These are phyloP conservation scores for Backusella morwellensis DNA, from an alignment of 192 early-diverging fungal genomes.

Conservation along the genomic window DNA sequence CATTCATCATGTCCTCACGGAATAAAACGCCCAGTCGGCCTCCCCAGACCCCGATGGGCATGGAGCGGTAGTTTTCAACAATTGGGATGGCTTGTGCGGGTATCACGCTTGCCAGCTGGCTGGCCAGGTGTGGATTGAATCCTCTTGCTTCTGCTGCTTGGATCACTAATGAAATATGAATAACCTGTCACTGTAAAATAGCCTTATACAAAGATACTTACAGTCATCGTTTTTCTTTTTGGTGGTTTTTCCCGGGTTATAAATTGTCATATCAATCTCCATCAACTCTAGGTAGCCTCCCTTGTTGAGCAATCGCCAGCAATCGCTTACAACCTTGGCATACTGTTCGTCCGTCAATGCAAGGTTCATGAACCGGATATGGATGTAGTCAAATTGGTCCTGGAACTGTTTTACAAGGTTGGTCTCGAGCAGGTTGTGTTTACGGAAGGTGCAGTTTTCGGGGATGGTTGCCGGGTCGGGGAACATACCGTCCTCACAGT, in stretches of 20 bases:
- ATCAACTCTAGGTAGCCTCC: conserved; percentile 35
- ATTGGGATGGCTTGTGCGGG: background rate
- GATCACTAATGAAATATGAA: conserved; percentile 8
- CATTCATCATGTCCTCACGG: conserved; percentile 19
- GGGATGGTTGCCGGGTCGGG: conserved; percentile 13
- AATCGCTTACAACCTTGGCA: conserved; percentile 17
- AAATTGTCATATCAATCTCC: conserved; percentile 28
- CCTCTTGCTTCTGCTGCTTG: conserved; percentile 13
- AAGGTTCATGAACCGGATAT: conserved; percentile 30
- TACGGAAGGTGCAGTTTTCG: conserved; percentile 7
- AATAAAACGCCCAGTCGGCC: conserved; percentile 29
- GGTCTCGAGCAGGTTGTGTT: conserved; percentile 17
- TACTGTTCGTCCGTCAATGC: conserved; percentile 28
- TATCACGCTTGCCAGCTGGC: conserved; percentile 8
- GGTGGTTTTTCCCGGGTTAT: conserved; percentile 14
- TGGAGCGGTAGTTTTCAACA: conserved; percentile 9
- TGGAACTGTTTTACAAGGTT: background rate
- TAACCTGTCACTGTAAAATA: too few relatives aligned
- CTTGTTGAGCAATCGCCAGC: conserved; percentile 24
- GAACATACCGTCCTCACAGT: conserved; percentile 21
- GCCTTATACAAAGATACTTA: background rate
- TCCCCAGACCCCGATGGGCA: conserved; percentile 37
- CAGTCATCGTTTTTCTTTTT: conserved; percentile 16
- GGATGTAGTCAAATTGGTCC: conserved; percentile 24
- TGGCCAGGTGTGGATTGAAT: conserved; percentile 19